Evolutionary conservation across 2,329 filamentous ascomycete species (phyloP), one percentile per base, ranked within the genome.

Genomic region (Curvularia sp.): DNA sequence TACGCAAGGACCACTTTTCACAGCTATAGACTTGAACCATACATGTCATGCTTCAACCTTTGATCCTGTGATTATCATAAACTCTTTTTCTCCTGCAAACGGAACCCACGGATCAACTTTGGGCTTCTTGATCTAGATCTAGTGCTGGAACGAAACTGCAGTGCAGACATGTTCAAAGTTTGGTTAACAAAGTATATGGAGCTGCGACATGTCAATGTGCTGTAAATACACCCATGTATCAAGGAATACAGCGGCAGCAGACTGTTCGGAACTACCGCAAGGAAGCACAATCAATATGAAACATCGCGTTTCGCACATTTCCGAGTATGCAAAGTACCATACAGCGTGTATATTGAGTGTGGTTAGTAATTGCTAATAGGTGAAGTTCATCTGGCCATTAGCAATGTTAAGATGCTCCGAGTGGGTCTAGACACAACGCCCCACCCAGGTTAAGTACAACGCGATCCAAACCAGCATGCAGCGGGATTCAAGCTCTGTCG

Each of bases 11-110:
- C 36, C n/a, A 18, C 42, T 42, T 51, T 52, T 25, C 47, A 46
- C 0, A 51, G 15, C 23, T 38, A 43, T 34, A 52, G 15, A 54
- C 27, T 30, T 19, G 19, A 9, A 27, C 49, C 48, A 21, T 68
- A 67, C 12, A 47, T 65, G 70, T n/a, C 15, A 28, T 58, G 53
- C 50, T 66, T 72, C 47, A 73, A 52, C 2, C 68, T 18, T 76
- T 70, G 27, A 71, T 72, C 7, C 79, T 15, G 21, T 15, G 21
- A 15, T 90, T 53, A 92, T 87, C 53, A 91, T 91, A n/a, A 82
- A 86, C 78, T 91, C 84, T 77, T 93, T 93, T 81, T 84, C 91
- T 0, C 91, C 91, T 47, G 89, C 88, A 68, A 92, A 92, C 36
- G 77, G 71, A 1, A 80, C 79, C 50, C 77, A 68, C 0, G 70